Percentiles rank a stretch among this genome's conserved stretches.
Conservation (phyloP, 2,329 filamentous ascomycete species). For the Didymella sp. region DNA sequence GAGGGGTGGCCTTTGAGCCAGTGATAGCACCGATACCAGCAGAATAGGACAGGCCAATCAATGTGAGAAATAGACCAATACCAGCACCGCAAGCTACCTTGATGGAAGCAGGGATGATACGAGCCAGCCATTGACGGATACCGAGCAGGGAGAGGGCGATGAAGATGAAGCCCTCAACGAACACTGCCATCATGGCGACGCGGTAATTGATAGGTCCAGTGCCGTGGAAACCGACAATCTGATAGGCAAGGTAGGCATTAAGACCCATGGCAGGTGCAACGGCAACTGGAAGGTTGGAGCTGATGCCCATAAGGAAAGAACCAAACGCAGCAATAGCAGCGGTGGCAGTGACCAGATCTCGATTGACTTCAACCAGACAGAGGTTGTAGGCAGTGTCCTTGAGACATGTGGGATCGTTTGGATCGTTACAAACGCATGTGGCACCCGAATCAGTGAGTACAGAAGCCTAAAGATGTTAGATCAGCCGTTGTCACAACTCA, state of each 20-base stretch:
- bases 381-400: slow-evolving; percentile 65
- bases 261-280: slow-evolving; percentile 79
- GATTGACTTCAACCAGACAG: slow-evolving; percentile 69
- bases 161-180: slow-evolving; percentile 88
- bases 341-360: slow-evolving; percentile 83
- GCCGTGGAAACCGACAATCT: slow-evolving; percentile 79
- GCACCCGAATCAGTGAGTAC: slow-evolving; percentile 76
- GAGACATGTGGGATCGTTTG: slow-evolving; percentile 59
- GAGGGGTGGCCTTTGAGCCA: slow-evolving; percentile 69
- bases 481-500: slow-evolving; percentile 16
- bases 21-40: slow-evolving; percentile 82
- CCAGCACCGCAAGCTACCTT: slow-evolving; percentile 91
- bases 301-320: slow-evolving; percentile 80
- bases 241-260: slow-evolving; percentile 89
- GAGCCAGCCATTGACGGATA: slow-evolving; percentile 71
- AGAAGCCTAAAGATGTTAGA: slow-evolving; percentile 45
- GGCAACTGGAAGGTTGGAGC: slow-evolving; percentile 79
- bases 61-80: slow-evolving; percentile 82
- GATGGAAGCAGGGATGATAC: slow-evolving; percentile 75
- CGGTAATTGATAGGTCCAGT: slow-evolving; percentile 70
- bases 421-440: slow-evolving; percentile 73
- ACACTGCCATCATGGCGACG: slow-evolving; percentile 83
- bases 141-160: slow-evolving; percentile 75
- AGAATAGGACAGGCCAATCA: slow-evolving; percentile 80
- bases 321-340: slow-evolving; percentile 82